phyloP scores from a whole-genome alignment of 768 basidiomycete genomes.

The Panellus pusillus region DNA sequence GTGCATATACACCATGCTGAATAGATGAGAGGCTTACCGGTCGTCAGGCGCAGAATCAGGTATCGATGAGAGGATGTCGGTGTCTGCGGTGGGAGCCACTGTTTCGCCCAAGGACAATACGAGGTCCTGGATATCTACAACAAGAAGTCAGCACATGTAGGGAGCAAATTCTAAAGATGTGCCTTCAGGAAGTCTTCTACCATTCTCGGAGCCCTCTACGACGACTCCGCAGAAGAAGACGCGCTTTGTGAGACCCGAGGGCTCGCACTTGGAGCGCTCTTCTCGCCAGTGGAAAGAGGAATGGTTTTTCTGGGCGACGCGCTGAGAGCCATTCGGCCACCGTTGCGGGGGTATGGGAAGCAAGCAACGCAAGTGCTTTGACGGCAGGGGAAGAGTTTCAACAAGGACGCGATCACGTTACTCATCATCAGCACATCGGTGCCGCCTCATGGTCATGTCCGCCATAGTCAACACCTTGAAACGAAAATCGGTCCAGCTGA shows the following conservation, averaged over 20 bases:
- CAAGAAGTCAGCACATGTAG: conserved; percentile 16
- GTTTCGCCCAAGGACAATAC: conserved; percentile 76
- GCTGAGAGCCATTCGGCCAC: conserved; percentile 56
- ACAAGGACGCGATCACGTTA: conserved; percentile 7
- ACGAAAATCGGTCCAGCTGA: not conserved
- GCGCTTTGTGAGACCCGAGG: conserved; percentile 63
- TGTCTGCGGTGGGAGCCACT: conserved; percentile 50
- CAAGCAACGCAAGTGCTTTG: not conserved
- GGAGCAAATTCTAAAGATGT: conserved; percentile 17
- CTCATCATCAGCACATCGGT: not conserved
- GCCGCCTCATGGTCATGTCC: conserved; percentile 2
- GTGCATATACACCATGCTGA: too few relatives aligned
- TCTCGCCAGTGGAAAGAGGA: conserved; percentile 71
- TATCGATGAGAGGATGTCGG: conserved; percentile 43
- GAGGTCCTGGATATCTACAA: conserved; percentile 73
- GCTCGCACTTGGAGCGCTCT: conserved; percentile 44
- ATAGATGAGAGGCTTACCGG: conserved; percentile 39
- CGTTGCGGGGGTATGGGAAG: conserved; percentile 11
- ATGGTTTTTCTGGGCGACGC: conserved; percentile 73
- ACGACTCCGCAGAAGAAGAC: conserved; percentile 91
- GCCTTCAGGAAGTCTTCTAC: conserved; percentile 70
- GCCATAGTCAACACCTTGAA: conserved; percentile 5
- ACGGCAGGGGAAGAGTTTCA: not conserved
- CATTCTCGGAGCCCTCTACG: conserved; percentile 78
- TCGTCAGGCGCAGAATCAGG: conserved; percentile 38